A percentile compares a stretch with the other conserved stretches of the same genome.
These are phyloP conservation scores for Monosporascus sp. DNA, from an alignment of 2,329 filamentous ascomycete genomes.

Conservation along the genomic window DNA sequence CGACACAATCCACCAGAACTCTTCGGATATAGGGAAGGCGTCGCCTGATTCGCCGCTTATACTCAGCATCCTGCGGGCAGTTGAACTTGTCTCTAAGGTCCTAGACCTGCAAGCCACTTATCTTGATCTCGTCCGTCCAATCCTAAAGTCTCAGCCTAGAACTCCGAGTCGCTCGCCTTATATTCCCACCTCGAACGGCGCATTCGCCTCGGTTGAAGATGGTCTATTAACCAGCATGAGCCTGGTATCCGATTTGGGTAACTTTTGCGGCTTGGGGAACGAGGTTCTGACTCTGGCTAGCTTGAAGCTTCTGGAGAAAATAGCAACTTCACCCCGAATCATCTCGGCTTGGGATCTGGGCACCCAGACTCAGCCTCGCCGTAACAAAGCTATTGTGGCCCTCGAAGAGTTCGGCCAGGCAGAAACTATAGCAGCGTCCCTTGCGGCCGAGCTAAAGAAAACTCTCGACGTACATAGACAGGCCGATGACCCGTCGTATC, in stretches of 20 bases:
- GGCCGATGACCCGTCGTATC: slow-evolving; percentile 64
- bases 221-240: slow-evolving; percentile 75
- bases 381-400: slow-evolving; percentile 84
- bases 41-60: slow-evolving; percentile 76
- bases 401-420: slow-evolving; percentile 76
- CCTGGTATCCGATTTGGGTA: slow-evolving; percentile 74
- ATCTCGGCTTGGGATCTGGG: slow-evolving; percentile 63
- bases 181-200: slow-evolving; percentile 50
- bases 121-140: slow-evolving; percentile 76
- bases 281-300: slow-evolving; percentile 74
- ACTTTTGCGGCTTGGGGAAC: slow-evolving; percentile 82
- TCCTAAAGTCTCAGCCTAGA: slow-evolving; percentile 62
- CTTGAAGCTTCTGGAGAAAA: slow-evolving; percentile 75
- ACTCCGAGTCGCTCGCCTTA: slow-evolving; percentile 22
- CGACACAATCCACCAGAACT: slow-evolving; percentile 69
- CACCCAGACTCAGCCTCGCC: slow-evolving; percentile 55
- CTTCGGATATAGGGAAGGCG: slow-evolving; percentile 65
- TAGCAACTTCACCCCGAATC: slow-evolving; percentile 78
- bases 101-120: slow-evolving; percentile 89
- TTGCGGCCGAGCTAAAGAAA: slow-evolving; percentile 63
- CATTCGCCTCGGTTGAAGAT: slow-evolving; percentile 88
- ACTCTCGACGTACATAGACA: slow-evolving; percentile 69
- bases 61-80: slow-evolving; percentile 68
- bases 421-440: slow-evolving; percentile 69
- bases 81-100: slow-evolving; percentile 77